Evolutionary conservation across 345 rosid species (phyloP).

Genomic region (Nasturtium officinale): DNA sequence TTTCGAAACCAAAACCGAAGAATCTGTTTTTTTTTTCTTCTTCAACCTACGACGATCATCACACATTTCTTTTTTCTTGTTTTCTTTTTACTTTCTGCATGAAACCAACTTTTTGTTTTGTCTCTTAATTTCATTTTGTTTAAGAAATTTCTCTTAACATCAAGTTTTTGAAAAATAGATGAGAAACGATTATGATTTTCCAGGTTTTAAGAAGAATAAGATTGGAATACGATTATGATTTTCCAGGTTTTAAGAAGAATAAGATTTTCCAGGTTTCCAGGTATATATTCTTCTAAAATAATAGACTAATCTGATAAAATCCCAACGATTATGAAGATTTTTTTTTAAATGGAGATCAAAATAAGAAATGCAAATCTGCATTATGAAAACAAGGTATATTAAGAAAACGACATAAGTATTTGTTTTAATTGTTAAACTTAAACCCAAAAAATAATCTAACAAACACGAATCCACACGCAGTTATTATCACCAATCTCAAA

Average conservation of each 20-base stretch:
- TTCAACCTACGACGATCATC: conserved; percentile 28
- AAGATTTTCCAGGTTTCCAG: too few species aligned
- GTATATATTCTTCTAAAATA: background rate
- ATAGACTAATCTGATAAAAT: background rate
- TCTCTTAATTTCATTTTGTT: background rate
- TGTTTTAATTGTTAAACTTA: background rate
- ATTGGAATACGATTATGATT: background rate
- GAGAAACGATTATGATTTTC: background rate
- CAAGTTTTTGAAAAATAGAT: background rate
- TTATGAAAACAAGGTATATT: conserved; percentile 13
- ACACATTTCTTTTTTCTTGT: conserved; percentile 4
- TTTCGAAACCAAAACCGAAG: background rate
- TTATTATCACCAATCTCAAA: background rate
- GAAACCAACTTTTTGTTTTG: background rate
- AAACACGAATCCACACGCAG: conserved; percentile 23
- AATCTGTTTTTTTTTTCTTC: background rate
- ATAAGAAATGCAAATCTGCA: conserved; percentile 27
- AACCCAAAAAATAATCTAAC: conserved; percentile 9
- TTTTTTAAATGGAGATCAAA: background rate
- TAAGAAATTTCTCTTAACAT: background rate
- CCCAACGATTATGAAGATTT: background rate
- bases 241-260: conserved; percentile 8
- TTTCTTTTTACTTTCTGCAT: background rate
- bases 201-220: conserved; percentile 3
- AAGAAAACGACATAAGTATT: conserved; percentile 1